Percentiles rank a stretch among this genome's conserved stretches.
phyloP scores from a whole-genome alignment of 345 rosid species.

The Anastatica hierochuntica region DNA sequence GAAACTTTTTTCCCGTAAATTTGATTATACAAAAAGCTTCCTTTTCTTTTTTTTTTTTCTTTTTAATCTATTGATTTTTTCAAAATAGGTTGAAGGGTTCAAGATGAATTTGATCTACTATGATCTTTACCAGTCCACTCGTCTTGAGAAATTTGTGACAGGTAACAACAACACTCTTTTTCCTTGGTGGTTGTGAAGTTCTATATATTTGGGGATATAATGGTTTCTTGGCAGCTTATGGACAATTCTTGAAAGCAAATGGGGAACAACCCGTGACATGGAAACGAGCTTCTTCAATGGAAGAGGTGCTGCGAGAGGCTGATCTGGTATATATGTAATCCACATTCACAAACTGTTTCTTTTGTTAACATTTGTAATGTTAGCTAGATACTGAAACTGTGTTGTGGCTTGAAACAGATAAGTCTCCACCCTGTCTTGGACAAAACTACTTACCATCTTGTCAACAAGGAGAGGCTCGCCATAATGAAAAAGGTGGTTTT shows the following conservation, averaged over 20 bases:
- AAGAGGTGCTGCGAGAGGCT: conserved; percentile 82
- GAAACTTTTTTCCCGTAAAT: too few species aligned
- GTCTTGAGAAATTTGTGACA: conserved; percentile 88
- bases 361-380: too few species aligned
- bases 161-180: too few species aligned
- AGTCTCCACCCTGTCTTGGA: conserved; percentile 94
- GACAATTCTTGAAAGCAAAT: conserved; percentile 66
- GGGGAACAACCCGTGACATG: conserved; percentile 84
- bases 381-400: conserved; percentile 6
- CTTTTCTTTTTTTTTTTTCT: too few species aligned
- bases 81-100: conserved; percentile 24
- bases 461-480: conserved; percentile 87
- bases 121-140: conserved; percentile 89
- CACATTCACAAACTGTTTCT: too few species aligned
- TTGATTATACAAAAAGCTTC: conserved; percentile 34
- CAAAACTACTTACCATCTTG: conserved; percentile 89
- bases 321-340: conserved; percentile 53
- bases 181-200: too few species aligned
- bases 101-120: conserved; percentile 94
- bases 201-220: not conserved
- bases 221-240: conserved; percentile 49
- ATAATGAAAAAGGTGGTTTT: conserved; percentile 76
- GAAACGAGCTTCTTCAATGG: conserved; percentile 85
- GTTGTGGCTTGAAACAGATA: conserved; percentile 42
- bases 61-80: conserved; percentile 13